phyloP scores from a whole-genome alignment of 306 rosid genomes.

The Trifolium subterraneum region DNA sequence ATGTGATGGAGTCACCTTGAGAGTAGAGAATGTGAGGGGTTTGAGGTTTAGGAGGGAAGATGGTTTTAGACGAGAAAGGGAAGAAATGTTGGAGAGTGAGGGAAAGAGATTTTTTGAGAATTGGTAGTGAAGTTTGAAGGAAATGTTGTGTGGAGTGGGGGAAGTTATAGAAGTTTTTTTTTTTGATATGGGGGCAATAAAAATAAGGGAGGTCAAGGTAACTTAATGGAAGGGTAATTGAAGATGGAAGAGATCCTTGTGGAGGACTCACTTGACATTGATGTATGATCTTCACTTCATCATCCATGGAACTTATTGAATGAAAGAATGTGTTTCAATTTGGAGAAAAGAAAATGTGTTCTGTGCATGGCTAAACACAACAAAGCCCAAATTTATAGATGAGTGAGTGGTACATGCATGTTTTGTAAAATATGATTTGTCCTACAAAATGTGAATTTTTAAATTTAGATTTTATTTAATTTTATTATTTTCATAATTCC shows the following conservation, averaged over 20 bases:
- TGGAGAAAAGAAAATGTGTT: no score
- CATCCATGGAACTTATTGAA: background rate
- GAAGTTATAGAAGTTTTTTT: slow-evolving; percentile 21
- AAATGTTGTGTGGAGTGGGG: slow-evolving; percentile 33
- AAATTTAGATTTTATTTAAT: no score
- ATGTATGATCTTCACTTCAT: background rate
- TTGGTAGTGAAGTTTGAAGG: slow-evolving; percentile 21
- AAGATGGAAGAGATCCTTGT: background rate
- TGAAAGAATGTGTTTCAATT: no score
- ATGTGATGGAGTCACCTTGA: slow-evolving; percentile 1
- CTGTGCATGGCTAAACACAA: no score
- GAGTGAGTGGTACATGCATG: no score
- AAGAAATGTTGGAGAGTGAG: no score
- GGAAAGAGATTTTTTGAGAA: slow-evolving; percentile 37
- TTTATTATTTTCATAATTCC: no score
- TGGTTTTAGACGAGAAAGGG: no score
- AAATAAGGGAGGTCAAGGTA: slow-evolving; percentile 39
- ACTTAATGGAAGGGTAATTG: slow-evolving; percentile 12
- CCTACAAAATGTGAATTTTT: no score
- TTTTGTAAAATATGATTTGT: no score
- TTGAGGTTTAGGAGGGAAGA: no score
- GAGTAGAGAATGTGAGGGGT: slow-evolving; percentile 36
- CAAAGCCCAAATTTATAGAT: no score
- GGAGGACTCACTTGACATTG: background rate
- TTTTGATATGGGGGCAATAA: background rate